Percentiles rank a stretch among this genome's conserved stretches.
Evolutionary conservation across 805 yeast genomes (phyloP).

Genomic region (Jamesozyma hellenica): DNA sequence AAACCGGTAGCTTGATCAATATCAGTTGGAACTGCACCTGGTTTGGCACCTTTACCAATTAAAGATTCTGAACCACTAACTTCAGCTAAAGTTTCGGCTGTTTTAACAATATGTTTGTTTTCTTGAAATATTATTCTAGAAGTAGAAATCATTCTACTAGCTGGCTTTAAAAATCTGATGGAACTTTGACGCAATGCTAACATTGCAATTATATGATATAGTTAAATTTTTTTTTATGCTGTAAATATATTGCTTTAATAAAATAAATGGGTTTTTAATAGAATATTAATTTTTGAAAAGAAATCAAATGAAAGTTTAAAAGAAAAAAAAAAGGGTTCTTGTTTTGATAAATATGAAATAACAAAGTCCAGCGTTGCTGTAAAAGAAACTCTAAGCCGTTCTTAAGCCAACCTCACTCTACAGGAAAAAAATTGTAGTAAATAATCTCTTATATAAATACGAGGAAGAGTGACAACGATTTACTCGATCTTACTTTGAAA

Average conservation of each 20-base stretch:
- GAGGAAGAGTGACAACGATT: not conserved
- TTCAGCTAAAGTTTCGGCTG: conserved; percentile 62
- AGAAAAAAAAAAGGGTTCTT: too few species aligned
- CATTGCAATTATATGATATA: conserved; percentile 14
- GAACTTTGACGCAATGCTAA: conserved; percentile 30
- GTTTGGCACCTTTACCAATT: conserved; percentile 83
- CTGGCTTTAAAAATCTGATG: conserved; percentile 22
- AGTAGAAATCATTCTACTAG: conserved; percentile 28
- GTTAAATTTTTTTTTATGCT: not conserved
- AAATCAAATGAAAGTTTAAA: too few species aligned
- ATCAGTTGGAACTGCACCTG: conserved; percentile 84
- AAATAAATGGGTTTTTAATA: too few species aligned
- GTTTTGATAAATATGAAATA: too few species aligned
- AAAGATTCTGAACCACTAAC: conserved; percentile 69
- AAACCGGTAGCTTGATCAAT: conserved; percentile 96
- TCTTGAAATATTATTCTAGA: conserved; percentile 27
- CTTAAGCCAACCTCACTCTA: too few species aligned
- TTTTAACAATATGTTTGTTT: conserved; percentile 36
- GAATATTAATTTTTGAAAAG: too few species aligned
- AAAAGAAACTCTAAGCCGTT: too few species aligned
- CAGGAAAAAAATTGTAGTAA: too few species aligned
- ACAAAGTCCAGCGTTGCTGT: too few species aligned
- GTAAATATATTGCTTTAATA: too few species aligned
- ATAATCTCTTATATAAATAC: too few species aligned
- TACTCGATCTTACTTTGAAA: not conserved